Base-by-base conservation (phyloP, 2,329 filamentous ascomycete species). In the Nigrospora osmanthi region DNA sequence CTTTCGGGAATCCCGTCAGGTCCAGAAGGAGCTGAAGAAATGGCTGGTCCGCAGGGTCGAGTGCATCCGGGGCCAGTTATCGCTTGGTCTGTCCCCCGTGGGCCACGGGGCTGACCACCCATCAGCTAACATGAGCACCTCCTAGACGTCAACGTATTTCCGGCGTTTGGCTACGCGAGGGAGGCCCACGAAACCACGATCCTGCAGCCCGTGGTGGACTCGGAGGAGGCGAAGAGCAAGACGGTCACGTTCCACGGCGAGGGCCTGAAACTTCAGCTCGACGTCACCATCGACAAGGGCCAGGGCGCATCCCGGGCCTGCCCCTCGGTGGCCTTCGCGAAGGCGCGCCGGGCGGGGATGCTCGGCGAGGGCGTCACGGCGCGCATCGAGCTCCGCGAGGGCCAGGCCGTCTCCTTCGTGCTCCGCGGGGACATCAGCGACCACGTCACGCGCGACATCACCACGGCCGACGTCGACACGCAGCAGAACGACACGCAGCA, bases 1-100 rank as follows among this genome's bases (percentile, higher is more conserved):
- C 7, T 81, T 70, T 42, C 71, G 76, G 9, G 76, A 81, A 56
- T 69, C 72, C 3, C 69, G 65, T 33, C 67, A 58, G 36, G 75
- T 81, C 12, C 75, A 75, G 49, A 75, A 79, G 50, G 78, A 80
- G 58, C 68, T 88, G 49, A 85, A 85, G 67, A 78, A 77, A 58
- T 85, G 81, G 83, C 66, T 89, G 23, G 77, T 88, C 16, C 71
- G 85, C 40, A 75, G 85, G 44, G 78, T 87, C 1, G 84, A 88
- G 58, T 89, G 85, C 54, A 80, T 87, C 53, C 76, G 85, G 38
- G 85, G 85, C 14, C 64, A 67, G 1, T 70, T 88, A 57, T 73
- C 78, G 40, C 65, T 89, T 19, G 74, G 75, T 79, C 35, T 2
- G 11, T 16, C 31, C 23, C 13, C 17, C 30, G 7, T 10, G 23